Conservation (phyloP, 805 yeast genomes). For the Pichia eremophila region DNA sequence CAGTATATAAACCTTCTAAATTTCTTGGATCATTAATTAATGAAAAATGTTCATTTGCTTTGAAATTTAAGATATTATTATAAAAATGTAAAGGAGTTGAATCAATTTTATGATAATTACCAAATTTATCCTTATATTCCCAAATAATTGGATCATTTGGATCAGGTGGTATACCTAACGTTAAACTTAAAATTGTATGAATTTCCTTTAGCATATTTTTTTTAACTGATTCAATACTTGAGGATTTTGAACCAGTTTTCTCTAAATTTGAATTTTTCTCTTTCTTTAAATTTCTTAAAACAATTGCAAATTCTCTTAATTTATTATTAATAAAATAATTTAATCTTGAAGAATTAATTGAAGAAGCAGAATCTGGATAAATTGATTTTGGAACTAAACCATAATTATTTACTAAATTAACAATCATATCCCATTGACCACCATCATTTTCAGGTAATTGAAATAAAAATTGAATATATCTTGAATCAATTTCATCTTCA, state of each 20-base stretch:
- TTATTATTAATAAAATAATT: constrained; percentile 61
- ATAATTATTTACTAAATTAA: constrained; percentile 66
- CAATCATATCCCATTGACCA: constrained; percentile 85
- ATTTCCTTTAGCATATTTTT: constrained; percentile 47
- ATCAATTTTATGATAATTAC: constrained; percentile 39
- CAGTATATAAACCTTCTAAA: constrained; percentile 55
- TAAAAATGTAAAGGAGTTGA: constrained; percentile 65
- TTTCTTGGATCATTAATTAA: constrained; percentile 82
- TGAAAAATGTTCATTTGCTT: constrained; percentile 49
- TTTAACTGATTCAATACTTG: constrained; percentile 18
- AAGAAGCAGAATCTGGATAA: constrained; percentile 62
- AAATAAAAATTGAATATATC: constrained; percentile 58
- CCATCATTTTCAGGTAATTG: constrained; percentile 71
- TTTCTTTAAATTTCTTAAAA: constrained; percentile 43
- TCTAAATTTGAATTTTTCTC: constrained; percentile 29
- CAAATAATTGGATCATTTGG: constrained; percentile 58
- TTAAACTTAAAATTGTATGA: constrained; percentile 56
- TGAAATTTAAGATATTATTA: constrained; percentile 41
- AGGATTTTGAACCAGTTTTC: neutral
- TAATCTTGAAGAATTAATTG: constrained; percentile 44
- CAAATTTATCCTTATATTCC: constrained; percentile 71
- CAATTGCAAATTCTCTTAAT: constrained; percentile 69
- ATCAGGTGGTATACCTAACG: constrained; percentile 73
- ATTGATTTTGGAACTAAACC: constrained; percentile 70
- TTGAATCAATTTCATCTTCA: constrained; percentile 58